phyloP scores from a whole-genome alignment of 2,329 filamentous ascomycete genomes.

The Curvularia sp. region DNA sequence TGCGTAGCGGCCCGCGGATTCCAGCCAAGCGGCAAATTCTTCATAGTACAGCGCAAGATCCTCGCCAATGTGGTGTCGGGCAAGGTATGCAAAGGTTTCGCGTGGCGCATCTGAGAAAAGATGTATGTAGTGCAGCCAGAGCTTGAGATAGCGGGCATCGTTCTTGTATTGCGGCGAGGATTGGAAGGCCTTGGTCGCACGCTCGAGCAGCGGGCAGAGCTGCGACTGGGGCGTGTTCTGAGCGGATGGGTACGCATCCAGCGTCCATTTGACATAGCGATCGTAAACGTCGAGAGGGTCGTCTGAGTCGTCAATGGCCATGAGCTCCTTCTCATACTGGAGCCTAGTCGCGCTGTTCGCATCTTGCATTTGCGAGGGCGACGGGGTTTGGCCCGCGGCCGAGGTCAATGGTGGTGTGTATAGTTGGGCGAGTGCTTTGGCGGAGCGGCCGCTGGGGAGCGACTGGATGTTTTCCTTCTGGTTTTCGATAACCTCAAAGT shows the following conservation, averaged over 20 bases:
- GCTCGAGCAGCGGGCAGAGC: constrained; percentile 85
- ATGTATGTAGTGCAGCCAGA: constrained; percentile 94
- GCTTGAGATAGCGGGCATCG: constrained; percentile 87
- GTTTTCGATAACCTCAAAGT: constrained; percentile 91
- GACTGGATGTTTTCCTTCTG: constrained; percentile 99
- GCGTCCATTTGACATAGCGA: constrained; percentile 95
- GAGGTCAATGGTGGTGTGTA: constrained; percentile 68
- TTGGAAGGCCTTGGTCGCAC: constrained; percentile 89
- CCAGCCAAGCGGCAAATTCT: constrained; percentile 93
- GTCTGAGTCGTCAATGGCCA: constrained; percentile 81
- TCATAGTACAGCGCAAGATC: constrained; percentile 91
- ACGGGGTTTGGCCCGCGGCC: constrained; percentile 56
- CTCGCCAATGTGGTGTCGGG: constrained; percentile 87
- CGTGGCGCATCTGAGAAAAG: constrained; percentile 93
- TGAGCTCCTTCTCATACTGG: constrained; percentile 85
- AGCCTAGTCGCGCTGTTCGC: constrained; percentile 80
- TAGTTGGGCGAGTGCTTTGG: constrained; percentile 82
- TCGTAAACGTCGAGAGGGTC: constrained; percentile 96
- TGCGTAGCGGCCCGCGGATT: constrained; percentile 80
- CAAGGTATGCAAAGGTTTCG: constrained; percentile 90
- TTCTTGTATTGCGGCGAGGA: constrained; percentile 90
- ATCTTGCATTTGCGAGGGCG: constrained; percentile 74
- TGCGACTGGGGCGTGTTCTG: constrained; percentile 93
- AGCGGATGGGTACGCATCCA: constrained; percentile 92
- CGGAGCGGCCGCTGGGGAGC: constrained; percentile 85